phyloP scores from a whole-genome alignment of 2,329 filamentous ascomycete species.

The Dactylonectria macrodidyma region DNA sequence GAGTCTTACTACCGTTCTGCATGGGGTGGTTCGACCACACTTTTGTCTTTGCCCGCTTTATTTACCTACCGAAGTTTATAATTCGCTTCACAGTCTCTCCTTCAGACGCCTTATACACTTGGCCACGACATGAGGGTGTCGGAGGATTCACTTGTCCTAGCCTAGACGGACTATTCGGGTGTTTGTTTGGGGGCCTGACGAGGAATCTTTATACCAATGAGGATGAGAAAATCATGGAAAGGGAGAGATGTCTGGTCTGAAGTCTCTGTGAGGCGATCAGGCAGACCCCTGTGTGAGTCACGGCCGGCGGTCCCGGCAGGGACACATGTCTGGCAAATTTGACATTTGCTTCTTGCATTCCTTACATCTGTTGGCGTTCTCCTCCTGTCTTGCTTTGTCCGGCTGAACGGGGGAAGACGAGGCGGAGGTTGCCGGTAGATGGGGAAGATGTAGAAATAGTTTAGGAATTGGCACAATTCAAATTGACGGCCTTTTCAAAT shows the following conservation, averaged over 20 bases:
- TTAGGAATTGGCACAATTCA: slow-evolving; percentile 50
- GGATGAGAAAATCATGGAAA: slow-evolving; percentile 45
- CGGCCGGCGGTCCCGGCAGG: slow-evolving; percentile 46
- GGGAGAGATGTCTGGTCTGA: slow-evolving; percentile 39
- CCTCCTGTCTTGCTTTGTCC: slow-evolving; percentile 29
- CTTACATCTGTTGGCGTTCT: slow-evolving; percentile 36
- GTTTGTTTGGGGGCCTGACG: slow-evolving; percentile 42
- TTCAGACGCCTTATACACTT: slow-evolving; percentile 51
- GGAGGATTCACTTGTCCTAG: slow-evolving; percentile 48
- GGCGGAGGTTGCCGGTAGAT: slow-evolving; percentile 23
- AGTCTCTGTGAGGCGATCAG: slow-evolving; percentile 45
- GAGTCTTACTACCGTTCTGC: slow-evolving; percentile 45
- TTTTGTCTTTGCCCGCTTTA: slow-evolving; percentile 40
- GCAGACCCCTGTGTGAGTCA: slow-evolving; percentile 43
- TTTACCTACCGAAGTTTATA: slow-evolving; percentile 52
- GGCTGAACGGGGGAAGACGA: slow-evolving; percentile 14
- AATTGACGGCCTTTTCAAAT: slow-evolving; percentile 41
- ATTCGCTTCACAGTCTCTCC: slow-evolving; percentile 59
- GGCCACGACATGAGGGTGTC: slow-evolving; percentile 50
- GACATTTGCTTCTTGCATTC: slow-evolving; percentile 52
- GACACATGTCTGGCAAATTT: slow-evolving; percentile 50
- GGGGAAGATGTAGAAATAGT: slow-evolving; percentile 48
- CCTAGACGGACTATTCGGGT: slow-evolving; percentile 46
- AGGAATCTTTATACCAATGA: slow-evolving; percentile 51
- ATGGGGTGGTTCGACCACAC: slow-evolving; percentile 42